Percentiles rank a stretch among this genome's conserved stretches.
Conservation (phyloP, 2,329 filamentous ascomycete species). For the Ophiocordyceps camponoti-leonardi region DNA sequence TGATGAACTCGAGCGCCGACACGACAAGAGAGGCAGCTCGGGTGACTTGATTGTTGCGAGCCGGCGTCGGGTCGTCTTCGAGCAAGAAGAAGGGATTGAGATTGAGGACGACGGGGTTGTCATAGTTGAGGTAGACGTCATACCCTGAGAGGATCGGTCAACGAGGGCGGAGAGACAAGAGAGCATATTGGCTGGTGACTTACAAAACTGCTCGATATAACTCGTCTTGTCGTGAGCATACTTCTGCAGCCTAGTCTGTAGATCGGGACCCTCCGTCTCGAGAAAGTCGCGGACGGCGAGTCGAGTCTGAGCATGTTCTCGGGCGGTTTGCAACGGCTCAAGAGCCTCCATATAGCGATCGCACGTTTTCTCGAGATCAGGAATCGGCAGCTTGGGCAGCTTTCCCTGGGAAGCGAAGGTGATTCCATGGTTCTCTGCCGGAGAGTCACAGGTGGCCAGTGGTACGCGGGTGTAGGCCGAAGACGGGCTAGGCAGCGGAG, state of each 20-base stretch:
- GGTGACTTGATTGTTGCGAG: constrained; percentile 90
- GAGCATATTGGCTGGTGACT: constrained; percentile 12
- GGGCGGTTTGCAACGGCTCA: constrained; percentile 59
- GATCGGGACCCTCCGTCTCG: constrained; percentile 57
- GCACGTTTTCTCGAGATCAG: constrained; percentile 64
- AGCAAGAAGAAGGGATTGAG: constrained; percentile 95
- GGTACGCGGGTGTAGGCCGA: constrained; percentile 24
- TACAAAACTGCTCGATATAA: constrained; percentile 98
- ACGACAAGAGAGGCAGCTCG: constrained; percentile 81
- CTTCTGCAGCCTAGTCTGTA: constrained; percentile 78
- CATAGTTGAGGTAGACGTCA: constrained; percentile 94
- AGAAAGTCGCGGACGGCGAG: constrained; percentile 73
- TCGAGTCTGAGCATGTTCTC: constrained; percentile 71
- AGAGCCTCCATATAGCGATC: constrained; percentile 66
- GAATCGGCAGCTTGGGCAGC: constrained; percentile 83
- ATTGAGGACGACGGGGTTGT: constrained; percentile 94
- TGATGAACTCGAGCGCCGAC: constrained; percentile 80
- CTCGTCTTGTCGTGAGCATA: constrained; percentile 85
- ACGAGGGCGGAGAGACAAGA: constrained; percentile 6
- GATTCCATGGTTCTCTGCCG: constrained; percentile 43
- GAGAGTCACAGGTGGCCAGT: constrained; percentile 33
- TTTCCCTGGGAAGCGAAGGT: constrained; percentile 83
- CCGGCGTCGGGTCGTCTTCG: constrained; percentile 92
- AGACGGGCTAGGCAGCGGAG: constrained; percentile 7
- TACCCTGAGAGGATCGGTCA: constrained; percentile 50